Evolutionary conservation across 352 stramenopile genomes (phyloP), one percentile per base, ranked within the genome.

Genomic region (Phytophthora meadii): DNA sequence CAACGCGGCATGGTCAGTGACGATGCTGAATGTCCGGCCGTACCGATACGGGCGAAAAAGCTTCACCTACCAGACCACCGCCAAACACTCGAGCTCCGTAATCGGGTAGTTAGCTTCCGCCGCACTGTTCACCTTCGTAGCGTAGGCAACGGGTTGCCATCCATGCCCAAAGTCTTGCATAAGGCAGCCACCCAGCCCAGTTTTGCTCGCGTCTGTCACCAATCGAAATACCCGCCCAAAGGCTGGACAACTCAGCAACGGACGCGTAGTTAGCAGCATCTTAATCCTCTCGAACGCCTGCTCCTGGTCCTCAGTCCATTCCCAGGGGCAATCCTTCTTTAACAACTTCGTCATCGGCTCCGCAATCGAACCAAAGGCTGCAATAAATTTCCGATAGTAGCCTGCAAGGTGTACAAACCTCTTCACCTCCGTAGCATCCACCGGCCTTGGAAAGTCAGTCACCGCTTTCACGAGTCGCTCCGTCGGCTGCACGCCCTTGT

Each of bases 81-180:
- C 49, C 2, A 46, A n/a, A 3, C 49, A 45, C 19, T 55, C 49
- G 2, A 55, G 12, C 12, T 46, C 49, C 0, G 34, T 55, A 0
- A 55, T 47, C 15, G 48, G 28, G 27, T 44, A 54, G 30, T 45
- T 55, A 7, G 7, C 5, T n/a, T 55, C 32, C 4, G 49, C 32
- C 1, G 11, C 2, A 22, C 30, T 37, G 19, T 45, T 55, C 6
- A 44, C 49, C 27, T 46, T 55, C 4, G 10, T 24, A 1, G 32
- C 34, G 3, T 32, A 45, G 3, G 2, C 49, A 0, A 55, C 27
- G 3, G 32, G 49, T 7, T 55, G 30, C 34, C 49, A 55, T 0
- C 32, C 49, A 24, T 12, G n/a, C 17, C 34, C 49, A 2, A 44
- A 32, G 14, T 55, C 49, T 10, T 46, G 49, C 30, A 55, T 45